A percentile compares a stretch with the other conserved stretches of the same genome.
Conservation (phyloP, 1,284 basidiomycete genomes). For the Malassezia japonica region DNA sequence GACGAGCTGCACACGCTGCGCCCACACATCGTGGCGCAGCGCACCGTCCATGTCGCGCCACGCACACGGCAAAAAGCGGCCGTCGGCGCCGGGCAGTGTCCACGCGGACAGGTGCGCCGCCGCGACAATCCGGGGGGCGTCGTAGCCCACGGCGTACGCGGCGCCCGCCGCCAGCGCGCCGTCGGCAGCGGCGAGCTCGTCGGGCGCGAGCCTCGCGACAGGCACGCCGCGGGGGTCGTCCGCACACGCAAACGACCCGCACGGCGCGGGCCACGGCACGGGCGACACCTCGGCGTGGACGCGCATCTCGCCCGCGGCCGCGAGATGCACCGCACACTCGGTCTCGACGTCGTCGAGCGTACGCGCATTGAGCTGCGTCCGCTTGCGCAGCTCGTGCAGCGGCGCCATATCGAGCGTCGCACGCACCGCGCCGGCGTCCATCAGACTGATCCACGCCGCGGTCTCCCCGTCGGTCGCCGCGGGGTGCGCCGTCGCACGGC, state of each 20-base stretch:
- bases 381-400: conserved; percentile 8
- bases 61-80: conserved; percentile 2
- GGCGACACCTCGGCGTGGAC: background rate
- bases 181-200: background rate
- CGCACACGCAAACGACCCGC: too few species aligned
- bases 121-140: conserved; percentile 6
- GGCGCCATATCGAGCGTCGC: conserved; percentile 5
- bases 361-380: conserved; percentile 16
- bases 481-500: background rate
- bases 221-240: background rate
- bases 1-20: background rate
- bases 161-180: too few species aligned
- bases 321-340: conserved; percentile 6
- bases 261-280: background rate
- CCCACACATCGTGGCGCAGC: background rate
- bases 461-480: conserved; percentile 14
- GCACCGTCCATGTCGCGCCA: conserved; percentile 11
- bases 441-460: conserved; percentile 12
- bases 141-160: conserved; percentile 15
- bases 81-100: background rate
- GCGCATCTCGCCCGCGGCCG: background rate
- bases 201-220: background rate
- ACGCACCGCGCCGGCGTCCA: background rate
- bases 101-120: conserved; percentile 2
- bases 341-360: conserved; percentile 18